A percentile compares a stretch with the other conserved stretches of the same genome.
Evolutionary conservation across 31 red algal species (phyloP).

Genomic region (Odonthalia washingtoniensis): DNA sequence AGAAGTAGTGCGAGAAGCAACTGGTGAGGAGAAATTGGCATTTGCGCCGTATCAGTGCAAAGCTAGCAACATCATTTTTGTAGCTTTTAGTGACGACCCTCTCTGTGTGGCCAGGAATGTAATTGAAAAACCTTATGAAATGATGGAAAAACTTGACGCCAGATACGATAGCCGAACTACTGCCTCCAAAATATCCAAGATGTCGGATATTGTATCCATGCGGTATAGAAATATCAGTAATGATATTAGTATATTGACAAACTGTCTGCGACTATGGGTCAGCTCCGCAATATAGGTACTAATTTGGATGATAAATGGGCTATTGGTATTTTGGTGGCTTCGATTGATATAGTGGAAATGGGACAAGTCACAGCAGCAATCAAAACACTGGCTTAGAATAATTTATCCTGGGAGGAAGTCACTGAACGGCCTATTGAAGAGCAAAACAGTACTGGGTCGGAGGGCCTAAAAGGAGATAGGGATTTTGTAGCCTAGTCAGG

Average conservation of each 20-base stretch:
- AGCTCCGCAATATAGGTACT: conserved; percentile 3
- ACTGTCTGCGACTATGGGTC: conserved; percentile 24
- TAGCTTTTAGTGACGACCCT: too few relatives aligned
- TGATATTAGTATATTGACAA: conserved; percentile 46
- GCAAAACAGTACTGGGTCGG: not conserved
- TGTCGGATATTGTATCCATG: conserved; percentile 34
- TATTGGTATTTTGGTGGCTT: conserved; percentile 23
- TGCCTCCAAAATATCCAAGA: conserved; percentile 45
- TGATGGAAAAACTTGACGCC: too few relatives aligned
- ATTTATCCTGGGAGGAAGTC: conserved; percentile 41
- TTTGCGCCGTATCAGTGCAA: too few relatives aligned
- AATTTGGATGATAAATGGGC: conserved; percentile 22
- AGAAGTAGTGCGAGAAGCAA: too few relatives aligned
- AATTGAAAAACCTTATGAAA: too few relatives aligned
- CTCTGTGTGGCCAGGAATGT: too few relatives aligned
- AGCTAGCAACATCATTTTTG: too few relatives aligned
- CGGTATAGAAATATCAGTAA: conserved; percentile 2
- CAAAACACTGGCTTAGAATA: conserved; percentile 40
- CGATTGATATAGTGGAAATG: conserved; percentile 23
- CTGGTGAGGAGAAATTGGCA: too few relatives aligned
- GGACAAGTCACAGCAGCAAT: conserved; percentile 38
- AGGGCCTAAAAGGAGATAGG: not conserved
- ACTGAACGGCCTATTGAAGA: conserved; percentile 28
- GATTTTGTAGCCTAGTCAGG: not conserved
- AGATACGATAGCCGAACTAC: conserved; percentile 9